Percentiles rank a stretch among this genome's conserved stretches.
Evolutionary conservation across 164 flowering plant species (phyloP).

Genomic region (Kingdonia uniflora): DNA sequence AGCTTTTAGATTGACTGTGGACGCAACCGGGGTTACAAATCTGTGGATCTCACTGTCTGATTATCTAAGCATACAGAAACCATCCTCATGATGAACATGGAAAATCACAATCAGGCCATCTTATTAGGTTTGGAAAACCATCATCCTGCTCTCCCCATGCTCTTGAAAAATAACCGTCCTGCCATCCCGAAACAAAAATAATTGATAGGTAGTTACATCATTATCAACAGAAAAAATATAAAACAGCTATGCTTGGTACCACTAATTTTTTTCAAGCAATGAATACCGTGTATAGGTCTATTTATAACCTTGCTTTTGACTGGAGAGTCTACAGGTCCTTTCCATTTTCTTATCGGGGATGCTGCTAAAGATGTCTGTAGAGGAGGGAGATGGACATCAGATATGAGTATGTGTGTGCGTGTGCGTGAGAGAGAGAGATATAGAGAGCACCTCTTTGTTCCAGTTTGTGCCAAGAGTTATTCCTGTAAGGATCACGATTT

Average conservation of each 20-base stretch:
- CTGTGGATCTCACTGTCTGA: too few species aligned
- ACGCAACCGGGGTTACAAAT: too few species aligned
- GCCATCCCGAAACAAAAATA: too few species aligned
- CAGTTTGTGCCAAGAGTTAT: slow-evolving; percentile 24
- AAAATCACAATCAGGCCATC: too few species aligned
- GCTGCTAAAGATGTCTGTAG: slow-evolving; percentile 16
- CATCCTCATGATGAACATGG: too few species aligned
- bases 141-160: too few species aligned
- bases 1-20: too few species aligned
- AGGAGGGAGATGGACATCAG: background rate
- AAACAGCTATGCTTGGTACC: background rate
- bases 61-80: too few species aligned
- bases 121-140: too few species aligned
- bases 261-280: too few species aligned
- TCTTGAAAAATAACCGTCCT: too few species aligned
- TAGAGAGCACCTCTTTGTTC: slow-evolving; percentile 23
- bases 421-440: slow-evolving; percentile 7
- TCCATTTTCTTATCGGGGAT: slow-evolving; percentile 16
- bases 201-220: too few species aligned
- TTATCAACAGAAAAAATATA: background rate
- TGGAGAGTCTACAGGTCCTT: slow-evolving; percentile 13
- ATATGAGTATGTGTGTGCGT: slow-evolving; percentile 1
- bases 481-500: slow-evolving; percentile 17
- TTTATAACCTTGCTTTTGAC: background rate
- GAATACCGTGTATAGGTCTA: background rate